phyloP scores from a whole-genome alignment of 768 basidiomycete genomes.

The Leccinum variicolor region DNA sequence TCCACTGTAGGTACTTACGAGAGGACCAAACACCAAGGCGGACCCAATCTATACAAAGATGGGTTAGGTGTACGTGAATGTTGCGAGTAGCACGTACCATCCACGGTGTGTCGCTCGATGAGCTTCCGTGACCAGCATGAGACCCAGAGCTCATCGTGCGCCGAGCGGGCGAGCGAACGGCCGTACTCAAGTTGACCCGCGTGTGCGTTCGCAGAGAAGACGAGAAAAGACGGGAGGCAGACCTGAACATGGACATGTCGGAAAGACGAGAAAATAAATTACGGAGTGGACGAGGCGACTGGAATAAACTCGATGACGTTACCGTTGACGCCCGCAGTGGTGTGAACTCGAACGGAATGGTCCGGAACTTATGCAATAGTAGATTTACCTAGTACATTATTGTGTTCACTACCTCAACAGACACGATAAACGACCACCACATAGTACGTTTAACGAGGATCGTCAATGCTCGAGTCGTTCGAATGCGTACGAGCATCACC shows the following conservation, averaged over 20 bases:
- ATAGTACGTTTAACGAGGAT: background rate
- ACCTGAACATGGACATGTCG: slow-evolving; percentile 26
- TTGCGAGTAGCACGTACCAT: slow-evolving; percentile 21
- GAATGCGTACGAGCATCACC: background rate
- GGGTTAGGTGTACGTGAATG: background rate
- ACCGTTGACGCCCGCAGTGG: slow-evolving; percentile 8
- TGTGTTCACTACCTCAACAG: background rate
- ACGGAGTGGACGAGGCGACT: background rate
- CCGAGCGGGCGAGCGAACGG: slow-evolving; percentile 14
- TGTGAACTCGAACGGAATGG: slow-evolving; percentile 29
- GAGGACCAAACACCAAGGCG: slow-evolving; percentile 30
- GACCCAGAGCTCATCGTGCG: slow-evolving; percentile 28
- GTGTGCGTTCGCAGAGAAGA: slow-evolving; percentile 15
- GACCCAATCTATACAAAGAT: slow-evolving; percentile 26
- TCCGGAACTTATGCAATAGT: slow-evolving; percentile 15
- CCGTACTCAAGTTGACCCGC: slow-evolving; percentile 5
- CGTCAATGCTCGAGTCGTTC: background rate
- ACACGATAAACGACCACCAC: background rate
- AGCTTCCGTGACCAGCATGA: slow-evolving; percentile 17
- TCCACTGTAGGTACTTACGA: slow-evolving; percentile 16
- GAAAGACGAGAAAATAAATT: slow-evolving; percentile 11
- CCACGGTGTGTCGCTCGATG: slow-evolving; percentile 26
- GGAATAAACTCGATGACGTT: slow-evolving; percentile 27
- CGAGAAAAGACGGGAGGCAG: slow-evolving; percentile 16
- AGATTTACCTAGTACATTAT: background rate